Evolutionary conservation across 371 early-diverging fungal genomes (phyloP), one percentile per base, ranked within the genome.

Genomic region (Gilbertella persicaria): DNA sequence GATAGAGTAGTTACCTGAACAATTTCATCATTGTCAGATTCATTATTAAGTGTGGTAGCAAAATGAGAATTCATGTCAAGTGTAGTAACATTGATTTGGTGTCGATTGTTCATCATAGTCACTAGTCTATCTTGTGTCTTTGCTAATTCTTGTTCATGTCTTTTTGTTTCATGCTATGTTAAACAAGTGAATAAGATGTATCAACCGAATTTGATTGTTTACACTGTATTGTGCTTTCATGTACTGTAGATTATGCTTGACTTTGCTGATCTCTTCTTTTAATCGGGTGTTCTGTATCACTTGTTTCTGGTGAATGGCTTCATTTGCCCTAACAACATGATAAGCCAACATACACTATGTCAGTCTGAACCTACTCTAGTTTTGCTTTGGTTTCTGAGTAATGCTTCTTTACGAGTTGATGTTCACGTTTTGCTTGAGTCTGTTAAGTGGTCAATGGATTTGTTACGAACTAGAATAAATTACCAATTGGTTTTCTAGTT

Each of bases 211-310:
- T 30, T 13, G 9, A 42, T 4, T 2, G 48, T 63, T 60, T 71
- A 74, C 78, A 16, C 69, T 64, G 48, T 75, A 74, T 52, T 78
- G 78, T 37, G 75, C 39, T 39, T 71, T 72, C 53, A 73, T 71
- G 39, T 70, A 66, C 33, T 74, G 69, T 58, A 75, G 65, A 26
- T 75, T 72, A 33, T 74, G 58, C 36, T 73, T 78, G 2, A 59
- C 45, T 48, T 67, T 71, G 38, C 61, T 50, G 10, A 78, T 49
- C 36, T 78, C 78, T 49, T 70, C 73, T 41, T 67, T 67, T 17
- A 68, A 26, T 14, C 58, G 50, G 5, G 60, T 64, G 10, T 54
- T 53, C 20, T 63, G 45, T 39, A 61, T 53, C 5, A 25, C 14
- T 35, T 64, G 54, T 10, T 41, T 48, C 40, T 71, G 68, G 6